A percentile compares a stretch with the other conserved stretches of the same genome.
Conservation (phyloP, 257 asterid species). For the Gentiana dahurica region DNA sequence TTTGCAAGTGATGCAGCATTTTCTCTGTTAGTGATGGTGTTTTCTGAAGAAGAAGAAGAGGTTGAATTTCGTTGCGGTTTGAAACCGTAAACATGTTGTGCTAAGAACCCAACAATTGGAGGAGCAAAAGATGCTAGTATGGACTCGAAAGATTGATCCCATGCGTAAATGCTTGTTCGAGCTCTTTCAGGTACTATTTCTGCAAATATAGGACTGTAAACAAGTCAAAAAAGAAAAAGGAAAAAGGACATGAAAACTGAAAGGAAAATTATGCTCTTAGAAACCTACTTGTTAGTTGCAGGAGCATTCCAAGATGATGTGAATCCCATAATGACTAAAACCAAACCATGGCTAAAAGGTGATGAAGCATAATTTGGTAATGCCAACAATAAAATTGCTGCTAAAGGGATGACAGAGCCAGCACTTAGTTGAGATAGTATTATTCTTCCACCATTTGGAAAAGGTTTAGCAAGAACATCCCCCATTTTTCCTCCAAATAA, state of each 20-base stretch:
- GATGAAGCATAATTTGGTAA: constrained; percentile 53
- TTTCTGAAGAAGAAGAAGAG: constrained; percentile 14
- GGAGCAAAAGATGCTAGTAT: constrained; percentile 83
- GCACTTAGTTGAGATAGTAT: constrained; percentile 63
- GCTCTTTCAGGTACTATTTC: constrained; percentile 16
- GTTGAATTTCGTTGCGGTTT: constrained; percentile 43
- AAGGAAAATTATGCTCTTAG: background rate
- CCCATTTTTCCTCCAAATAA: constrained; percentile 72
- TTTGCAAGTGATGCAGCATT: no score
- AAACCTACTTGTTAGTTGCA: constrained; percentile 61
- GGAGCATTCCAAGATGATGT: constrained; percentile 63
- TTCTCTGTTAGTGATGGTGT: background rate
- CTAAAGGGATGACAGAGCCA: constrained; percentile 57
- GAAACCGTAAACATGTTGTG: constrained; percentile 60
- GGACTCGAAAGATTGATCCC: constrained; percentile 76
- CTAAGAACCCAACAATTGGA: constrained; percentile 62
- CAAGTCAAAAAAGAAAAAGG: no score
- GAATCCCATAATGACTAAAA: constrained; percentile 51
- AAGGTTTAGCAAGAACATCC: constrained; percentile 33
- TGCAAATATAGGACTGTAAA: background rate
- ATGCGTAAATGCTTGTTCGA: constrained; percentile 69
- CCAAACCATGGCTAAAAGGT: constrained; percentile 34
- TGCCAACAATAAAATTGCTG: constrained; percentile 46
- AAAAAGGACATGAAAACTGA: no score
- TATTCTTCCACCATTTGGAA: constrained; percentile 64